Evolutionary conservation across 768 basidiomycete species (phyloP).

Genomic region (Lentinus tigrinus): DNA sequence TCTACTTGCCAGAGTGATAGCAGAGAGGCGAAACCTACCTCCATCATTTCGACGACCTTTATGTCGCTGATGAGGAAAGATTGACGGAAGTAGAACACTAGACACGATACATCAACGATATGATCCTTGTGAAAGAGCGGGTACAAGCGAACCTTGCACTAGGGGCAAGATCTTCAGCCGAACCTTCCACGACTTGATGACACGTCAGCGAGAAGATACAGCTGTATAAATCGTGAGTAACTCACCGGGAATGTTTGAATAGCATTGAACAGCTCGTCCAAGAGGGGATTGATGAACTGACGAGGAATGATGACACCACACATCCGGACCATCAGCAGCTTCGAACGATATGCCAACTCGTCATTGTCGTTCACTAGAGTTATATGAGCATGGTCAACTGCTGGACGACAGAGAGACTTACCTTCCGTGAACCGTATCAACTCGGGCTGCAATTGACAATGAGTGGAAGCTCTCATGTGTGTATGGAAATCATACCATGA

Average conservation of each 20-base stretch:
- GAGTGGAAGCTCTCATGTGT: neutral
- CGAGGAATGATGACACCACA: conserved; percentile 81
- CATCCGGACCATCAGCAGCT: conserved; percentile 74
- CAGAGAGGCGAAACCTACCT: conserved; percentile 42
- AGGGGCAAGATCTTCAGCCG: conserved; percentile 84
- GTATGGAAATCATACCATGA: conserved; percentile 54
- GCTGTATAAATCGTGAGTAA: too few species aligned
- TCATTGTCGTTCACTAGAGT: conserved; percentile 67
- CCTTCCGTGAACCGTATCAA: conserved; percentile 75
- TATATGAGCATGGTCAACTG: neutral
- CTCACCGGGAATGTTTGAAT: conserved; percentile 75
- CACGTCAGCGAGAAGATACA: conserved; percentile 3
- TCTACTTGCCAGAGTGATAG: neutral
- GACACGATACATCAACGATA: neutral
- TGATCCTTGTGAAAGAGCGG: neutral
- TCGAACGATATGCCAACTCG: conserved; percentile 64
- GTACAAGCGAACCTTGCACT: conserved; percentile 55
- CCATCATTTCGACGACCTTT: conserved; percentile 77
- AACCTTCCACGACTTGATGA: conserved; percentile 76
- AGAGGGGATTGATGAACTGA: conserved; percentile 62
- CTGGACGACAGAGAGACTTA: conserved; percentile 27
- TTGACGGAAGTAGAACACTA: conserved; percentile 88
- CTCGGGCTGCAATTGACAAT: conserved; percentile 51
- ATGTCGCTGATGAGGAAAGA: conserved; percentile 75
- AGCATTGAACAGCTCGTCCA: conserved; percentile 72